These are phyloP conservation scores for Williopsis jadinii DNA, from an alignment of 1,139 yeast genomes.

Conservation along the genomic window DNA sequence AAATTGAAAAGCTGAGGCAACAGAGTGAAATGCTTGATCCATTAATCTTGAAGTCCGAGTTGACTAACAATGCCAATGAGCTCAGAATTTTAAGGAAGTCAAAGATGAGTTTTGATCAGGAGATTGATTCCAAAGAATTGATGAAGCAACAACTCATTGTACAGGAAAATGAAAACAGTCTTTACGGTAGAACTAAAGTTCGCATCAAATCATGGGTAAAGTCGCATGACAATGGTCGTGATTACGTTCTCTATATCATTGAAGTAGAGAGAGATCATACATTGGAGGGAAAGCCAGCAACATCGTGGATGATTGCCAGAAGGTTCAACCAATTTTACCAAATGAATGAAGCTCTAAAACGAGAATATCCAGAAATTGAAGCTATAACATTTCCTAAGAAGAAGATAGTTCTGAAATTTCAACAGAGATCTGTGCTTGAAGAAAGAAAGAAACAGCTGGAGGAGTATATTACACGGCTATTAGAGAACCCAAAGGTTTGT, in stretches of 20 bases:
- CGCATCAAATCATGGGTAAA: slow-evolving; percentile 61
- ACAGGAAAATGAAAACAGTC: slow-evolving; percentile 74
- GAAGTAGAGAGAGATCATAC: slow-evolving; percentile 54
- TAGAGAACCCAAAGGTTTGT: slow-evolving; percentile 64
- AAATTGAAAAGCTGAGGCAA: slow-evolving; percentile 53
- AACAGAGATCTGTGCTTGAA: slow-evolving; percentile 54
- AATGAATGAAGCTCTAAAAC: slow-evolving; percentile 58
- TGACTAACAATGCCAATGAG: slow-evolving; percentile 69
- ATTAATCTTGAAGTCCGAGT: slow-evolving; percentile 68
- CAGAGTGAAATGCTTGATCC: slow-evolving; percentile 63
- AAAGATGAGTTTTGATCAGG: slow-evolving; percentile 55
- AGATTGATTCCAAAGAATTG: slow-evolving; percentile 62
- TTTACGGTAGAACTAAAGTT: slow-evolving; percentile 64
- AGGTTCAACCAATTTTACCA: slow-evolving; percentile 79
- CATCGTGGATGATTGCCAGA: slow-evolving; percentile 88
- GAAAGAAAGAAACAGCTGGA: slow-evolving; percentile 57
- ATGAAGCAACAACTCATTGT: slow-evolving; percentile 77
- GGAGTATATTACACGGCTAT: slow-evolving; percentile 49
- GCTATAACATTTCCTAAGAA: slow-evolving; percentile 44
- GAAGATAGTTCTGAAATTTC: slow-evolving; percentile 58
- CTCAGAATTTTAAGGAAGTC: slow-evolving; percentile 63
- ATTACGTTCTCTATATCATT: slow-evolving; percentile 64
- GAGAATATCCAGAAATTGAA: slow-evolving; percentile 44
- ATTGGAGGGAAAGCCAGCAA: slow-evolving; percentile 33
- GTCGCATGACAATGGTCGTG: slow-evolving; percentile 48